These are phyloP conservation scores for Avena sativa DNA, from an alignment of 176 grass and related monocot genomes.

Conservation along the genomic window DNA sequence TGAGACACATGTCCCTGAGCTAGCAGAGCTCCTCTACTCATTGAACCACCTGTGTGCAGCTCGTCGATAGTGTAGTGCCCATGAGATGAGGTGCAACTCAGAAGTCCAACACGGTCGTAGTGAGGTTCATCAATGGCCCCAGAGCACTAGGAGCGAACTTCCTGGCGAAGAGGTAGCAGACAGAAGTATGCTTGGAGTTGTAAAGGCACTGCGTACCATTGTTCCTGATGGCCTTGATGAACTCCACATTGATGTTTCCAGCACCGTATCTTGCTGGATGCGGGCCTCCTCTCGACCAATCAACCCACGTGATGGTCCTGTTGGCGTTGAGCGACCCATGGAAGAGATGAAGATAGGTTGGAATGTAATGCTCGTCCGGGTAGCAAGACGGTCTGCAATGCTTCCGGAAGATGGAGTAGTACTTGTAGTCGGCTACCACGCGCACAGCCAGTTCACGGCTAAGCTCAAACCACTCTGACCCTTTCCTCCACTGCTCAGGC, in stretches of 20 bases:
- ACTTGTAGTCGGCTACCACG: constrained; percentile 68
- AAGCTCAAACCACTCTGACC: constrained; percentile 86
- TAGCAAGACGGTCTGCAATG: constrained; percentile 83
- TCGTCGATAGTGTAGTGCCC: background rate
- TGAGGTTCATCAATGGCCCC: constrained; percentile 74
- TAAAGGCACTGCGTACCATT: constrained; percentile 70
- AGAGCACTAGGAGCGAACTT: constrained; percentile 90
- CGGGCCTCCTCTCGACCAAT: constrained; percentile 90
- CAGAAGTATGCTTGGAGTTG: constrained; percentile 59
- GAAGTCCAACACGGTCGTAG: constrained; percentile 61
- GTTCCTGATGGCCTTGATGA: constrained; percentile 82
- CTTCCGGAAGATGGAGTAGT: constrained; percentile 74
- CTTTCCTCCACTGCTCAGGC: constrained; percentile 68
- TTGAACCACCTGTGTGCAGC: background rate
- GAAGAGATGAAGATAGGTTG: constrained; percentile 78
- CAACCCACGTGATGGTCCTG: constrained; percentile 84
- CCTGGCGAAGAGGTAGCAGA: constrained; percentile 84
- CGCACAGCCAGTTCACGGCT: constrained; percentile 71
- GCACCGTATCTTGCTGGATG: constrained; percentile 82
- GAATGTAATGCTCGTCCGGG: constrained; percentile 88
- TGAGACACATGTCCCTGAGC: constrained; percentile 34
- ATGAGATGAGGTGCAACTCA: constrained; percentile 27
- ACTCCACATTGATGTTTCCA: constrained; percentile 51
- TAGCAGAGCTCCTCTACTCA: constrained; percentile 35
- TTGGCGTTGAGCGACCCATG: constrained; percentile 73